Base-by-base conservation (phyloP, 1,139 yeast species). In the Saccharomyces pastorianus region DNA sequence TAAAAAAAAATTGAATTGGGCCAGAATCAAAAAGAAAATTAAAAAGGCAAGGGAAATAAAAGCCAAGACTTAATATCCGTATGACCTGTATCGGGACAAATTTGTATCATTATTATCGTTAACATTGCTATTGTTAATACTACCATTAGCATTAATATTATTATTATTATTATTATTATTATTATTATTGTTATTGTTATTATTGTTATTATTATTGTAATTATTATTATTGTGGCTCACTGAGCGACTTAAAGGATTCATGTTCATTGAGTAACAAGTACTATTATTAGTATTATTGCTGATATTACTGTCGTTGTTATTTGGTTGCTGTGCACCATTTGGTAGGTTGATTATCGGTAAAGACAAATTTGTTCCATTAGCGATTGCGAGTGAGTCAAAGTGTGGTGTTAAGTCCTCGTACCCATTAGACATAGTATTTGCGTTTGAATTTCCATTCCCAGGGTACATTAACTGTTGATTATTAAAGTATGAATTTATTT, bases 311-410 rank as follows among this genome's bases (percentile, higher is more conserved):
- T 17, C 2, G 20, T 17, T 17, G 20, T 17, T 17, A 17, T 17
- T 17, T 17, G 20, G 20, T 17, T 17, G 20, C 20, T 17, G 20
- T 17, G 20, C 20, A 17, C 11, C 23, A 3, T 38, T 38, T 0
- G 44, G 44, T 11, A 38, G 6, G 44, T 38, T 38, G 6, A 38
- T 17, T 38, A 38, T 38, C 13, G 64, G 64, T n/a, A 61, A 53
- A 3, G 64, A 61, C 11, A 61, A 46, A 48, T 61, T 63, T 6
- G 64, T 61, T 47, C 56, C 56, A 50, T 61, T 61, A 51, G 56
- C 58, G 46, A 61, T 44, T 29, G 53, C 54, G 25, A 61, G 47
- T 59, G 58, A 55, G 29, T 61, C 64, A 42, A 61, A 59, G 25
- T 61, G 63, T 11, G 56, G 52, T 5, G 60, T 46, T 11, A 61